phyloP scores from a whole-genome alignment of 441 rosid genomes.

The Pelargonium cotyledonis region DNA sequence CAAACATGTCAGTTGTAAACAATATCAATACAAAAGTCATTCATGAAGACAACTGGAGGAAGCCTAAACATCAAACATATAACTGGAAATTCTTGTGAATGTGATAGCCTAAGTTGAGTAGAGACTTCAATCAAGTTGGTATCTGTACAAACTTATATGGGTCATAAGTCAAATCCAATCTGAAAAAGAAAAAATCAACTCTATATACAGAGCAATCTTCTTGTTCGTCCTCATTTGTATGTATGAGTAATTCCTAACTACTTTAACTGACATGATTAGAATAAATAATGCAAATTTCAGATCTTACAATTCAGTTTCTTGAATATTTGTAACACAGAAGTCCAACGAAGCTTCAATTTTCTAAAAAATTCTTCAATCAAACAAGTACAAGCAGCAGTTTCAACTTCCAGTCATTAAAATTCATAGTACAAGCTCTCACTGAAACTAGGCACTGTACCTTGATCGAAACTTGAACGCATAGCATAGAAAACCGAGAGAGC shows the following conservation, averaged over 20 bases:
- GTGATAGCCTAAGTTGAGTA: no score
- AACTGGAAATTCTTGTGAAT: neutral
- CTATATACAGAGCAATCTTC: neutral
- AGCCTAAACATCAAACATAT: neutral
- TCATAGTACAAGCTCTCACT: neutral
- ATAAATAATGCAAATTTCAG: no score
- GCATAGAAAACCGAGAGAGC: constrained; percentile 77
- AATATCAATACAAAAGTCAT: neutral
- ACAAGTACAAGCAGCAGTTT: neutral
- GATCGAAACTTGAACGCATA: constrained; percentile 79
- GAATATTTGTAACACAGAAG: neutral
- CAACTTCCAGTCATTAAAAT: neutral
- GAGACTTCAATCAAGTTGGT: no score
- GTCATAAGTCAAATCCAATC: neutral
- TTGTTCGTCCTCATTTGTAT: neutral
- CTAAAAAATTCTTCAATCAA: no score
- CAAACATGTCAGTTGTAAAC: constrained; percentile 2
- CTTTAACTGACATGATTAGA: no score
- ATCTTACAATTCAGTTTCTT: neutral
- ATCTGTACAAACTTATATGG: no score
- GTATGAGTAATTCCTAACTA: neutral
- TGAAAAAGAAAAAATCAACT: neutral
- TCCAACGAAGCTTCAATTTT: neutral
- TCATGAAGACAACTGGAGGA: neutral
- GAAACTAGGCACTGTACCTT: constrained; percentile 29